Conservation (phyloP, 2,329 filamentous ascomycete genomes). For the Aciculosporium take region DNA sequence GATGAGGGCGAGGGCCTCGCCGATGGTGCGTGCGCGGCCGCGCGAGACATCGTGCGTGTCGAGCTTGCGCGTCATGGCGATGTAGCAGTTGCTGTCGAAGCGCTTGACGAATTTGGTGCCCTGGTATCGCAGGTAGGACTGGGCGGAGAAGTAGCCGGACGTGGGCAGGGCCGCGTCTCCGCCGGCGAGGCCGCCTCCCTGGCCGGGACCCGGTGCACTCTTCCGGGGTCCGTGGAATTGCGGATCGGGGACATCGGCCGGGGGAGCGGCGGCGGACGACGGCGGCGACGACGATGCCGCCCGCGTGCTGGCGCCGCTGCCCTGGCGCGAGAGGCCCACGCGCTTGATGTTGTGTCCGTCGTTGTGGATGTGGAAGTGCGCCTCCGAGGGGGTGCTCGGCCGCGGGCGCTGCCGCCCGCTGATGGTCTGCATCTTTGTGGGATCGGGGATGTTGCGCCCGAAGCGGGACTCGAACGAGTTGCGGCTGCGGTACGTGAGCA, state of each 20-base stretch:
- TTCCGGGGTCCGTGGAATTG: constrained; percentile 50
- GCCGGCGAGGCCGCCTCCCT: constrained; percentile 27
- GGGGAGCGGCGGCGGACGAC: constrained; percentile 1
- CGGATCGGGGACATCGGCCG: constrained; percentile 31
- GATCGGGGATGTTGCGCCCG: constrained; percentile 80
- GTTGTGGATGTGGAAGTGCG: constrained; percentile 71
- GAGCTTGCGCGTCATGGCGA: constrained; percentile 93
- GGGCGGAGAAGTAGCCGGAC: constrained; percentile 91
- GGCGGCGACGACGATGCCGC: constrained; percentile 8
- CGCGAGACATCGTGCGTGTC: constrained; percentile 93
- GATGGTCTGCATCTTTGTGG: constrained; percentile 70
- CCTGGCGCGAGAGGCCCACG: constrained; percentile 32
- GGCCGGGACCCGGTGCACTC: neutral
- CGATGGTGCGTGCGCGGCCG: constrained; percentile 51
- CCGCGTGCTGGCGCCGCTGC: constrained; percentile 21
- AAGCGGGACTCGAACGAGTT: constrained; percentile 96
- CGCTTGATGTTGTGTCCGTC: constrained; percentile 58
- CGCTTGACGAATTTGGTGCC: constrained; percentile 92
- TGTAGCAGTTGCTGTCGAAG: constrained; percentile 98
- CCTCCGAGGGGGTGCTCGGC: constrained; percentile 48
- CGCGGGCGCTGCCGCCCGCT: constrained; percentile 49
- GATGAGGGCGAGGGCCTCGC: constrained; percentile 65
- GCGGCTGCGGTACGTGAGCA: constrained; percentile 88
- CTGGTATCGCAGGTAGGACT: constrained; percentile 94
- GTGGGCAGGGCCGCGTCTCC: constrained; percentile 36